phyloP scores from a whole-genome alignment of 805 yeast species.

The Lipomyces sp. region DNA sequence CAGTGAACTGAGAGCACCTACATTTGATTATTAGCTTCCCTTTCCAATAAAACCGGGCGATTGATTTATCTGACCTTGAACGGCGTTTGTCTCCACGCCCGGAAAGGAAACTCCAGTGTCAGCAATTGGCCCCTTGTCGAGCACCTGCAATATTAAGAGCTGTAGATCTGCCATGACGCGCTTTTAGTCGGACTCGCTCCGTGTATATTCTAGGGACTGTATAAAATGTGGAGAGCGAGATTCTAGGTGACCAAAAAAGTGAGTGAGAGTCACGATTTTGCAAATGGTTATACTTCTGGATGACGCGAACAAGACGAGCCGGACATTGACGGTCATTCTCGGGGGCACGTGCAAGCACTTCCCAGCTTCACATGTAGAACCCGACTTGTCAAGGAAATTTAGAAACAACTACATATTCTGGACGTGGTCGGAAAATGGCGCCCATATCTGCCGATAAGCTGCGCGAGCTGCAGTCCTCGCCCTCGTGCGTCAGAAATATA shows the following conservation, averaged over 20 bases:
- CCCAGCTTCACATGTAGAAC: too few species aligned
- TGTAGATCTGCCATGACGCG: slow-evolving; percentile 26
- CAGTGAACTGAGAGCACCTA: slow-evolving; percentile 79
- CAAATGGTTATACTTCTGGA: too few species aligned
- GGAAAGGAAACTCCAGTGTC: slow-evolving; percentile 73
- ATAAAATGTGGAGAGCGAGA: not conserved
- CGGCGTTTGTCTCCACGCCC: slow-evolving; percentile 55
- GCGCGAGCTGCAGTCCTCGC: slow-evolving; percentile 62
- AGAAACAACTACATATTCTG: too few species aligned
- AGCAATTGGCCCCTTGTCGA: slow-evolving; percentile 62
- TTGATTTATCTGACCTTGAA: slow-evolving; percentile 51
- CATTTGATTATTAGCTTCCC: not conserved
- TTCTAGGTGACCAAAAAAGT: not conserved
- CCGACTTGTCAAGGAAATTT: not conserved
- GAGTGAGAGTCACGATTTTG: too few species aligned
- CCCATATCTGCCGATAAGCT: slow-evolving; percentile 59
- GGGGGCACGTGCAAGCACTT: too few species aligned
- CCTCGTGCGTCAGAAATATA: slow-evolving; percentile 74
- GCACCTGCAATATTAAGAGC: slow-evolving; percentile 53
- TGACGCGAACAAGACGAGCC: too few species aligned
- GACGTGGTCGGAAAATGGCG: slow-evolving; percentile 25
- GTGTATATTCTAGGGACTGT: not conserved
- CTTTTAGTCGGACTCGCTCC: too few species aligned
- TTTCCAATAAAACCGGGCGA: too few species aligned
- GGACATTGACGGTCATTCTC: too few species aligned